Base-by-base conservation (phyloP, 2,329 filamentous ascomycete genomes). In the Trichoderma hamatum region DNA sequence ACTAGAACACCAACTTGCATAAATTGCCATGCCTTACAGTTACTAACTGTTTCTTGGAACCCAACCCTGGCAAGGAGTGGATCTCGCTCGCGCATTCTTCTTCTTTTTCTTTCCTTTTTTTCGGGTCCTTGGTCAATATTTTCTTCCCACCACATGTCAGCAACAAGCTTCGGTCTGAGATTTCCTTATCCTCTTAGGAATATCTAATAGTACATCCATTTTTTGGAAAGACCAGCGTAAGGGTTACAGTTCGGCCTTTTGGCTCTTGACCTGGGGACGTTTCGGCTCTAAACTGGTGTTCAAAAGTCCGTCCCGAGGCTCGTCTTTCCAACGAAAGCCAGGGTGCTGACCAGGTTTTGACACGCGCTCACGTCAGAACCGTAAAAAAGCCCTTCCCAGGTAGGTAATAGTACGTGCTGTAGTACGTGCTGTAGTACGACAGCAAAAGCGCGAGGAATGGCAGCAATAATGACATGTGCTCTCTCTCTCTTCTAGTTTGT, bases 311-410 rank as follows among this genome's bases (percentile, higher is more conserved):
- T 5, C 19, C 54, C 24, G 51, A 26, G 26, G 21, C 26, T 14
- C 30, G 21, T 26, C 26, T 30, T n/a, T 55, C 19, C 26, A 30
- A 55, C 26, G 6, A 43, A 43, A 30, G 13, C 32, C n/a, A 30
- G 62, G 62, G 24, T 26, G 65, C 65, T 68, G 55, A 68, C 65
- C 56, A 32, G 65, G 55, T 46, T 52, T 67, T 52, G 56, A 60
- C 43, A 54, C 65, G n/a, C 32, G 65, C 65, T 68, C 65, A 68
- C 65, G 65, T 68, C 65, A 68, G 65, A 68, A 68, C 65, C 54
- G 39, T 68, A 68, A 68, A 49, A 67, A 54, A 28, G 43, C 65
- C 34, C 16, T 39, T 34, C 43, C 55, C 46, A 59, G 43, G 21
- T 54, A 60, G 46, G 4, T 7, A n/a, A 7, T 43, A n/a, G 16